These are phyloP conservation scores for Massarina eburnea DNA, from an alignment of 2,329 filamentous ascomycete genomes.

Conservation along the genomic window DNA sequence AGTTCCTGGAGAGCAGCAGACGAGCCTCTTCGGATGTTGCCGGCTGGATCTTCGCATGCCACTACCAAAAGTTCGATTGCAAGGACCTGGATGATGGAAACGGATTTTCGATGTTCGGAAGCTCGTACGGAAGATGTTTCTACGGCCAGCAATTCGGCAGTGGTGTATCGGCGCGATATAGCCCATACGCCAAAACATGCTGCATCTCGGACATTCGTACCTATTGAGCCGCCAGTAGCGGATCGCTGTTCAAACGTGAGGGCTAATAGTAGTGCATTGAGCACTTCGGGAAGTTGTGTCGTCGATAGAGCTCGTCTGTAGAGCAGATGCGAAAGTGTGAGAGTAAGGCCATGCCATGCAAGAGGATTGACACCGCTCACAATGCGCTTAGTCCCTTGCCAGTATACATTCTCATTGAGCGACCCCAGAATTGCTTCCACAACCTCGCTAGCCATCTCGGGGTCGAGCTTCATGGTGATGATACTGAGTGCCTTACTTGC, in stretches of 20 bases:
- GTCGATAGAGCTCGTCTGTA: constrained; percentile 81
- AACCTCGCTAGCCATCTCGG: constrained; percentile 81
- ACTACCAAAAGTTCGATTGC: constrained; percentile 79
- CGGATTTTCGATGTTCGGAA: constrained; percentile 45
- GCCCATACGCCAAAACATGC: constrained; percentile 97
- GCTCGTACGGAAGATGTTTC: constrained; percentile 48
- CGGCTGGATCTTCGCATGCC: constrained; percentile 83
- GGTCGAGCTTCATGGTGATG: constrained; percentile 76
- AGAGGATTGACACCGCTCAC: constrained; percentile 76
- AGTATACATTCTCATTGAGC: constrained; percentile 64
- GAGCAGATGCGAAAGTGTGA: constrained; percentile 83
- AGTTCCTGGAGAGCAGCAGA: constrained; percentile 94
- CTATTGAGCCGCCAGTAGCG: constrained; percentile 79
- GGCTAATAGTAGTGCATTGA: constrained; percentile 76
- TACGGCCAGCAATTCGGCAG: constrained; percentile 70
- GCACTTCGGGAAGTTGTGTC: constrained; percentile 68
- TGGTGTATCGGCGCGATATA: constrained; percentile 82
- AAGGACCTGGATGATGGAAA: constrained; percentile 68
- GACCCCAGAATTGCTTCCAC: constrained; percentile 80
- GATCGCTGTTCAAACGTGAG: constrained; percentile 87
- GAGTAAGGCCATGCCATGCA: constrained; percentile 88
- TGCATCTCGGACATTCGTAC: constrained; percentile 89
- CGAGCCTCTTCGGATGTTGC: constrained; percentile 89
- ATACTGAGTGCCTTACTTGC: constrained; percentile 92
- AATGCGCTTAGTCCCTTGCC: constrained; percentile 58